These are phyloP conservation scores for Scopulariopsis brevicaulis DNA, from an alignment of 2,329 filamentous ascomycete genomes.

Conservation along the genomic window DNA sequence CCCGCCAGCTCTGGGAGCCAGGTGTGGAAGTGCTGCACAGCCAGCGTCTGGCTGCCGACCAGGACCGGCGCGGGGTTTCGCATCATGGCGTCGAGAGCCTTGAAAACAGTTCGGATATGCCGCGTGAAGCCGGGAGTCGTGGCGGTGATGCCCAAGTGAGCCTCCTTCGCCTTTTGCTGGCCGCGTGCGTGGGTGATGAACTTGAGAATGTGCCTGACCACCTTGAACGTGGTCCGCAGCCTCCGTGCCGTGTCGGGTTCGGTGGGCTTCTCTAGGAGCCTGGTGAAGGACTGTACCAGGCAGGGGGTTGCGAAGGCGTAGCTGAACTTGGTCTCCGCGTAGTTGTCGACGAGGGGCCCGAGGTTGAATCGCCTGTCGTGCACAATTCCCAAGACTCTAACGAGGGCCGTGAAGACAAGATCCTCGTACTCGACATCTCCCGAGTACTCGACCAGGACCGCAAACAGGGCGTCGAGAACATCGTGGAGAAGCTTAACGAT, in stretches of 20 bases:
- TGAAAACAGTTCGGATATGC: slow-evolving; percentile 79
- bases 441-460: slow-evolving; percentile 82
- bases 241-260: slow-evolving; percentile 77
- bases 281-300: slow-evolving; percentile 74
- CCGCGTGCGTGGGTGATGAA: slow-evolving; percentile 86
- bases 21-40: slow-evolving; percentile 92
- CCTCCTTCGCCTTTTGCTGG: slow-evolving; percentile 82
- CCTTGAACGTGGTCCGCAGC: slow-evolving; percentile 85
- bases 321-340: slow-evolving; percentile 79
- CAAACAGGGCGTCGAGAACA: slow-evolving; percentile 84
- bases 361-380: slow-evolving; percentile 91
- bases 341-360: slow-evolving; percentile 80
- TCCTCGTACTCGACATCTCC: slow-evolving; percentile 90
- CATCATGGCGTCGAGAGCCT: slow-evolving; percentile 83
- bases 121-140: slow-evolving; percentile 64
- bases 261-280: slow-evolving; percentile 70
- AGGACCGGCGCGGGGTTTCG: slow-evolving; percentile 72
- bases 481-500: slow-evolving; percentile 88
- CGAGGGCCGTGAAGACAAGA: slow-evolving; percentile 78
- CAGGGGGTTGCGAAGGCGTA: slow-evolving; percentile 88
- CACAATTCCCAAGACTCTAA: slow-evolving; percentile 84
- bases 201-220: slow-evolving; percentile 83
- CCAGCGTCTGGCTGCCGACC: slow-evolving; percentile 86
- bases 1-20: slow-evolving; percentile 88
- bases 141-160: slow-evolving; percentile 71